Conservation (phyloP, 1,284 basidiomycete genomes). For the Ceratobasidium sp. region DNA sequence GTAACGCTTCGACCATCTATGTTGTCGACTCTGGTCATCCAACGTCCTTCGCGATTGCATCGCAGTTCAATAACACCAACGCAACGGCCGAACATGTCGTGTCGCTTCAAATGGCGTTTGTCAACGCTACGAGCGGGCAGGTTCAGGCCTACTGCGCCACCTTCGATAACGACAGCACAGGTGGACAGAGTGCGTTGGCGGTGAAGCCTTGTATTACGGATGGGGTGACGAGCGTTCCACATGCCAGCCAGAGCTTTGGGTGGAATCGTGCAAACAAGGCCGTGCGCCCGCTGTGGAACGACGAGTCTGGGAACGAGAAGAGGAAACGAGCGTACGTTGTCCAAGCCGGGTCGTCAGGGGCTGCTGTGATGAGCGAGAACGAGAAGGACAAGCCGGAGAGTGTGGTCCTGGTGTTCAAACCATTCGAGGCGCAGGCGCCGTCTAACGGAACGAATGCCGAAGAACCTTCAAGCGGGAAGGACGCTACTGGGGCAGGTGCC, state of each 20-base stretch:
- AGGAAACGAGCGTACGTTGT: constrained; percentile 21
- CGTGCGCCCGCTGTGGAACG: constrained; percentile 36
- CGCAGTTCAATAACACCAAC: background rate
- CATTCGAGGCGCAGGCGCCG: background rate
- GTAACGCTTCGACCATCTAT: constrained; percentile 31
- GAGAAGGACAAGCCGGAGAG: constrained; percentile 5
- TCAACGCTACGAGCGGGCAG: constrained; percentile 19
- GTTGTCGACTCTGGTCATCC: constrained; percentile 41
- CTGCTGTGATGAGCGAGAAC: background rate
- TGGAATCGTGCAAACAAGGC: constrained; percentile 28
- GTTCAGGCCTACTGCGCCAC: constrained; percentile 34
- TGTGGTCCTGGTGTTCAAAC: constrained; percentile 38
- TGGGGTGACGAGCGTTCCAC: constrained; percentile 9
- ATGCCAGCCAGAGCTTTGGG: constrained; percentile 24
- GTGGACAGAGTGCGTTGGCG: constrained; percentile 12
- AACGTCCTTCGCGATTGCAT: constrained; percentile 12
- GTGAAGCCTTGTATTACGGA: constrained; percentile 30
- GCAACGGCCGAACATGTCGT: constrained; percentile 28
- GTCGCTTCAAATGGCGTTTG: constrained; percentile 43
- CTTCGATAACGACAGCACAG: background rate
- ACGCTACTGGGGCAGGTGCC: background rate
- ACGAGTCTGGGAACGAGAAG: background rate
- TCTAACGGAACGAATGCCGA: constrained; percentile 10
- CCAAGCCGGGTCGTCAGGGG: constrained; percentile 5
- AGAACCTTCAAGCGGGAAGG: background rate